These are phyloP conservation scores for Aspergillus felis DNA, from an alignment of 2,329 filamentous ascomycete species.

Conservation along the genomic window DNA sequence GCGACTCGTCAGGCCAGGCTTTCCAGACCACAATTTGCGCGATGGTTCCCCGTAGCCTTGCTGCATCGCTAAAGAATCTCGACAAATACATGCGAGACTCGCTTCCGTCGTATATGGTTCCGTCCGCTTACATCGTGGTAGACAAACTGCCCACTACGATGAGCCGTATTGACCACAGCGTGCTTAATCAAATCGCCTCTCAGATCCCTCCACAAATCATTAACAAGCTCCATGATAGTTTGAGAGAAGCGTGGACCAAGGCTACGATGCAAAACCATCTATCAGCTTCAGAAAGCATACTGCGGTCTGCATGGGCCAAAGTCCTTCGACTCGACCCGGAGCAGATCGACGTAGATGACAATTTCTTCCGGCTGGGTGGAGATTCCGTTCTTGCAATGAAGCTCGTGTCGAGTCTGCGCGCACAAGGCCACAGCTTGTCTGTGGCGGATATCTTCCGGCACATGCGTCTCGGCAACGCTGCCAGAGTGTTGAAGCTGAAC, in stretches of 20 bases:
- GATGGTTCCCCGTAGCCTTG: constrained; percentile 29
- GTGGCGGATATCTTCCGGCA: constrained; percentile 50
- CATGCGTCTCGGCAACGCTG: constrained; percentile 50
- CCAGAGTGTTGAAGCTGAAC: constrained; percentile 45
- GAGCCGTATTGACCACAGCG: constrained; percentile 27
- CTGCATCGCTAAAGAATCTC: constrained; percentile 36
- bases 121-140: constrained; percentile 42
- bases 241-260: constrained; percentile 32
- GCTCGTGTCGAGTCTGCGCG: constrained; percentile 45
- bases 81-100: constrained; percentile 42
- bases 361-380: constrained; percentile 59
- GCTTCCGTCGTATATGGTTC: constrained; percentile 45
- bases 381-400: constrained; percentile 60
- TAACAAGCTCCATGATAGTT: constrained; percentile 12
- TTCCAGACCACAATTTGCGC: constrained; percentile 15
- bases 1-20: constrained; percentile 9
- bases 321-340: constrained; percentile 26
- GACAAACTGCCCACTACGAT: constrained; percentile 31
- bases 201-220: constrained; percentile 18
- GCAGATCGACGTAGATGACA: constrained; percentile 52
- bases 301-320: constrained; percentile 30
- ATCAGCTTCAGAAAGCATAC: constrained; percentile 33
- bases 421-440: constrained; percentile 40
- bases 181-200: constrained; percentile 29
- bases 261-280: constrained; percentile 25